Evolutionary conservation across 2,329 filamentous ascomycete species (phyloP).

Genomic region (Aureobasidium musti): DNA sequence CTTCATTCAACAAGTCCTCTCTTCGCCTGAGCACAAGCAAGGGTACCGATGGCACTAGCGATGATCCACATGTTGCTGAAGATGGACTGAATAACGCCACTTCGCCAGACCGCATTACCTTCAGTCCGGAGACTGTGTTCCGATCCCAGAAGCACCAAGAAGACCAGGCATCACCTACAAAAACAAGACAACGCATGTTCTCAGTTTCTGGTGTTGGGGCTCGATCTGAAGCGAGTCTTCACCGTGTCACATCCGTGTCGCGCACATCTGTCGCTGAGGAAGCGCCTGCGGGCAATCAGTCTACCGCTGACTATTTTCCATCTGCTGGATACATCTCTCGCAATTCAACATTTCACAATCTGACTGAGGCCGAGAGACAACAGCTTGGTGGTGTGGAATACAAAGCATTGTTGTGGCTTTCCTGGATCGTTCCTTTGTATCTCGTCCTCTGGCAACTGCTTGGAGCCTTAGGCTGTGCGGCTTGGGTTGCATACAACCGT

Average conservation of each 20-base stretch:
- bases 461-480: conserved; percentile 60
- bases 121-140: conserved; percentile 38
- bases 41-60: not conserved
- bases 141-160: conserved; percentile 16
- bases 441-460: conserved; percentile 62
- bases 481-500: conserved; percentile 60
- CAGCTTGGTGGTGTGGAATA: conserved; percentile 65
- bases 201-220: conserved; percentile 40
- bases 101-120: conserved; percentile 36
- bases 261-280: conserved; percentile 10
- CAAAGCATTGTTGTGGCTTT: conserved; percentile 61
- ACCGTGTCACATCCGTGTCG: conserved; percentile 22
- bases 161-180: conserved; percentile 8
- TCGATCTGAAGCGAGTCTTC: conserved; percentile 37
- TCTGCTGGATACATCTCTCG: conserved; percentile 45
- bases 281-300: not conserved
- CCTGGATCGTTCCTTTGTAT: conserved; percentile 63
- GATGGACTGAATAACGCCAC: not conserved
- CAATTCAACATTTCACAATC: conserved; percentile 58
- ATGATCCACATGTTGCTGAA: not conserved
- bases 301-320: conserved; percentile 29
- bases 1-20: not conserved
- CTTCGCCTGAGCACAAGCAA: not conserved
- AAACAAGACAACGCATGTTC: conserved; percentile 12
- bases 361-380: conserved; percentile 57